Evolutionary conservation across 2,329 filamentous ascomycete species (phyloP), one percentile per base, ranked within the genome.

Genomic region (Cladophialophora exuberans): DNA sequence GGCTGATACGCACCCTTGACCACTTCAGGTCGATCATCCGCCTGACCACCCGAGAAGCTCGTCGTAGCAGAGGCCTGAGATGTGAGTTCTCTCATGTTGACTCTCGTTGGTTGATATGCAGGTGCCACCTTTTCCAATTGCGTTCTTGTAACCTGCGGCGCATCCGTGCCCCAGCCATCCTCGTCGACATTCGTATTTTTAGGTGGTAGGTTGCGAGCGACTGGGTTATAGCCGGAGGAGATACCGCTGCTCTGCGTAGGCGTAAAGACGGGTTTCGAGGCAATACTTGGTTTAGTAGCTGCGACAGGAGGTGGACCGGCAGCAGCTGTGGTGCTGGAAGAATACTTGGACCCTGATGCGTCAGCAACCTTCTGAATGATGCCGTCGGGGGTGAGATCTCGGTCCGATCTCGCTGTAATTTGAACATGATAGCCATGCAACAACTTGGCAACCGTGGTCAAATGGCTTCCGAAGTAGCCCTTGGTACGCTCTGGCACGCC

Each of bases 401-500:
- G 83, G 60, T 96, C 90, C 60, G 92, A 95, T 58, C 94, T 89
- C 57, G 94, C 94, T 48, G 92, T 97, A 66, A 99, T 89, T 76
- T 99, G 93, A 56, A 99, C 91, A 72, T 99, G 94, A 73, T 97
- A 99, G 63, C 94, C 91, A 76, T 97, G 92, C 36, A 99, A 83
- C 64, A 97, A 81, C 75, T 96, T 97, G 59, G 91, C 86, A 31
- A 97, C 91, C 43, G 90, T 87, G 57, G 88, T 86, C 43, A 94
- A 79, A 74, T 99, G 93, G 75, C 91, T 97, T 63, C 90, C 96
- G 71, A 99, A 99, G 76, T 97, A 97, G 62, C 94, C 94, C 76
- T 97, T 99, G 59, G 93, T 97, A 67, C 93, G 83, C 76, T 99
- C 94, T n/a, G 94, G 94, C 13, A 99, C 94, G 65, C 94, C 94